phyloP scores from a whole-genome alignment of 257 asterid genomes.

The Forsythia suspensa region DNA sequence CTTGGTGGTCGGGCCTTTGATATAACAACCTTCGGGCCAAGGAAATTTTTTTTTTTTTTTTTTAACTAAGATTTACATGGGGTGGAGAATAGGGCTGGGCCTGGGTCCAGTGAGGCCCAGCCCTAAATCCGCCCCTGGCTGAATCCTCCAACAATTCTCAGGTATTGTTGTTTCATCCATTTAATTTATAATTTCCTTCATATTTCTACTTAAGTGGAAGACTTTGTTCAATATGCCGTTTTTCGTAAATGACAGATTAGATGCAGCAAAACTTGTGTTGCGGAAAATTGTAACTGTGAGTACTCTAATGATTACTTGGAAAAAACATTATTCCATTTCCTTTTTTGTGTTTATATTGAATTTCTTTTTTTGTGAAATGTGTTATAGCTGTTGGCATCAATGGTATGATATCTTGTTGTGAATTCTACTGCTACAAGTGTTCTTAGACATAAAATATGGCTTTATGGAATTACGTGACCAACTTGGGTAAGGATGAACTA shows the following conservation, averaged over 20 bases:
- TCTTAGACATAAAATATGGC: neutral
- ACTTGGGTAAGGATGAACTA: neutral
- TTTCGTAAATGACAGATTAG: conserved; percentile 35
- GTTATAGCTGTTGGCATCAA: conserved; percentile 42
- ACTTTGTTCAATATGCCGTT: neutral
- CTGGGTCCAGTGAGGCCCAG: too few species aligned
- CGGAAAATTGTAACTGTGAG: conserved; percentile 66
- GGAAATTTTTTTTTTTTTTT: too few species aligned
- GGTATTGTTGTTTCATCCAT: conserved; percentile 25
- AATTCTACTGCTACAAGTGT: neutral
- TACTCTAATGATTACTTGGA: neutral
- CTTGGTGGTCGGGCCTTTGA: too few species aligned
- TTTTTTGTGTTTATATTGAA: neutral
- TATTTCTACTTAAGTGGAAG: neutral
- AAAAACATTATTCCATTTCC: neutral
- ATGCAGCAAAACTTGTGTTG: too few species aligned
- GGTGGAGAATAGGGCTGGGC: too few species aligned
- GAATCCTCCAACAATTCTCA: conserved; percentile 52
- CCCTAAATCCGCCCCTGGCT: too few species aligned
- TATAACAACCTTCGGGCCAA: too few species aligned
- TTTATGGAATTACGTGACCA: neutral
- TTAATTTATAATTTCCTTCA: neutral
- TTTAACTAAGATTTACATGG: too few species aligned
- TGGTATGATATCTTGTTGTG: neutral
- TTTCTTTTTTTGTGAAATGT: conserved; percentile 10